Evolutionary conservation across 345 rosid genomes (phyloP), one percentile per base, ranked within the genome.

Genomic region (Salix caprea): DNA sequence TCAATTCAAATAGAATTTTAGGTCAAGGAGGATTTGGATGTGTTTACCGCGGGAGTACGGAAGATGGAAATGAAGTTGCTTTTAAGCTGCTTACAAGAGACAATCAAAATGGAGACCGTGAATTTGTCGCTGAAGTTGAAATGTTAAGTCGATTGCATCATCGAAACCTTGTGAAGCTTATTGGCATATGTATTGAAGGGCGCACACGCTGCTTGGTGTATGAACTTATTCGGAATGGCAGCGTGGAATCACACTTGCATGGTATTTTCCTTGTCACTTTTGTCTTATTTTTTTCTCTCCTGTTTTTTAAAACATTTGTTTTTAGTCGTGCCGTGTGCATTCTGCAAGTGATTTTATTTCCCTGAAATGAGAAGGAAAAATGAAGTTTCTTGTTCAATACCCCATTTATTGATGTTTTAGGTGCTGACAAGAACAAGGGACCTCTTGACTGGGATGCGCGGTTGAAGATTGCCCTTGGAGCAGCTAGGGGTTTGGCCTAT

Each of bases 11-110:
- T 78, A 89, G 89, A 84, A 85, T 96, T 79, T 89, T 96, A 78
- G 99, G 99, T 30, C 97, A 94, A 86, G 99, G 99, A 44, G 99
- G 99, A 76, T 96, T 96, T 87, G 99, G 99, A 67, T 91, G 98
- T 75, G 99, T 96, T 74, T 96, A 90, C 78, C 83, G 26, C 70
- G 99, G 98, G 67, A 79, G 69, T 70, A 82, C 89, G 90, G 98
- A 90, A 65, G 91, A 94, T 86, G 93, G 90, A 86, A 85, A 83
- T 50, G 98, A 92, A 87, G 83, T 87, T 85, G 99, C 99, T 69
- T 98, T 96, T 67, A 96, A 96, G 83, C 70, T 96, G 83, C 97
- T 96, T 73, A 96, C 91, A 36, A 89, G 89, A 80, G 89, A 90
- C 79, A 91, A 90, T 83, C 97, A 91, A 79, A 94, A 89, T 84